A percentile compares a stretch with the other conserved stretches of the same genome.
These are phyloP conservation scores for Botrytis tulipae DNA, from an alignment of 2,329 filamentous ascomycete species.

Conservation along the genomic window DNA sequence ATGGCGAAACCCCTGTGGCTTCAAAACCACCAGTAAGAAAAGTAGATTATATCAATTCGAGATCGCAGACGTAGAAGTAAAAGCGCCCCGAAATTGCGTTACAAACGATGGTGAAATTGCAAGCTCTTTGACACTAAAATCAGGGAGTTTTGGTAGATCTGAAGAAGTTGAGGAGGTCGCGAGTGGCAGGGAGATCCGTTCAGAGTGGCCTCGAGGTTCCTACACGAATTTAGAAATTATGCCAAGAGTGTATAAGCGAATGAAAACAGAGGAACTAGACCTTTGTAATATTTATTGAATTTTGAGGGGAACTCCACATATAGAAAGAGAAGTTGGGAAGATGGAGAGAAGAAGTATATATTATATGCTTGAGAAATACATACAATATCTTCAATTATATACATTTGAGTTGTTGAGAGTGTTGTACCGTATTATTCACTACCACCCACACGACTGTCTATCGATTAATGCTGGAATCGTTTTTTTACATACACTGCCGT, in stretches of 20 bases:
- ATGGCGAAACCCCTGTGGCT: constrained; percentile 54
- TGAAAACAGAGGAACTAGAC: constrained; percentile 16
- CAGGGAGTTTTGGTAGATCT: constrained; percentile 23
- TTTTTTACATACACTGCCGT: background rate
- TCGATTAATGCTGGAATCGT: background rate
- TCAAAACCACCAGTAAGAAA: constrained; percentile 42
- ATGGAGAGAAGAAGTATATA: background rate
- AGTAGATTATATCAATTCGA: constrained; percentile 33
- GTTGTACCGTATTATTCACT: background rate
- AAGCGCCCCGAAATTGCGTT: background rate
- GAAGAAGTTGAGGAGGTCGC: constrained; percentile 12
- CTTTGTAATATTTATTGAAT: constrained; percentile 13
- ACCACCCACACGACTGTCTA: background rate
- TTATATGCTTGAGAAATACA: background rate
- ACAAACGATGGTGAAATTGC: constrained; percentile 12
- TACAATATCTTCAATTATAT: background rate
- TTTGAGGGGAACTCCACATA: constrained; percentile 9
- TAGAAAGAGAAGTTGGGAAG: background rate
- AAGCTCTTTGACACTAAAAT: constrained; percentile 23
- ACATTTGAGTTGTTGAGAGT: background rate
- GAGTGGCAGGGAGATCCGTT: constrained; percentile 20
- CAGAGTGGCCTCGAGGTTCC: constrained; percentile 16
- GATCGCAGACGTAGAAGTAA: constrained; percentile 11
- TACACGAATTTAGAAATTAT: constrained; percentile 25
- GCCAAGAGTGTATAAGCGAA: constrained; percentile 21